Conservation (phyloP, 371 early-diverging fungal genomes). For the Apophysomyces trapeziformis region DNA sequence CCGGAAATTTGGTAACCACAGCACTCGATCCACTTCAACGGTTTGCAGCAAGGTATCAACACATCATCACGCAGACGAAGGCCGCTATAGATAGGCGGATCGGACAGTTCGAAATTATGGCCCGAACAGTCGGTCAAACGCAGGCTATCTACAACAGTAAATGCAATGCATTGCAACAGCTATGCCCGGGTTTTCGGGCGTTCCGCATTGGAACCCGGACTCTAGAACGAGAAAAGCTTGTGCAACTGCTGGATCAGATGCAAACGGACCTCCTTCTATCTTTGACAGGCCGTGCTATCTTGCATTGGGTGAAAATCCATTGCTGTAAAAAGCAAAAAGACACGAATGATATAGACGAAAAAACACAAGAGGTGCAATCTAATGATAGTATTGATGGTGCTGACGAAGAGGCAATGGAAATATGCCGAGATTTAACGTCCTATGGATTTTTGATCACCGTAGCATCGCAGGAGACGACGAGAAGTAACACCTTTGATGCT, state of each 20-base stretch:
- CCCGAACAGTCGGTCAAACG: conserved; percentile 30
- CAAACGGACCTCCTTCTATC: not conserved
- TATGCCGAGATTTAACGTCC: not conserved
- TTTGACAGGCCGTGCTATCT: not conserved
- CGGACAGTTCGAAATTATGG: conserved; percentile 40
- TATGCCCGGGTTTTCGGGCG: conserved; percentile 3
- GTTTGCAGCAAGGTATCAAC: conserved; percentile 55
- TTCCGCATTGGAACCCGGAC: not conserved
- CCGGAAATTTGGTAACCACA: conserved; percentile 59
- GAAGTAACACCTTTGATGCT: not conserved
- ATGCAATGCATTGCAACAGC: conserved; percentile 25
- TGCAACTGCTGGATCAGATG: not conserved
- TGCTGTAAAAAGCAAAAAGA: not conserved
- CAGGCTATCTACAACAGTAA: conserved; percentile 39
- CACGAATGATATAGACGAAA: not conserved
- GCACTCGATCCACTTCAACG: conserved; percentile 65
- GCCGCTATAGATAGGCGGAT: conserved; percentile 54
- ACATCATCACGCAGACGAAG: conserved; percentile 54
- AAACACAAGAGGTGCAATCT: not conserved
- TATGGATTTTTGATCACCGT: not conserved
- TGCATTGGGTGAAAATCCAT: not conserved
- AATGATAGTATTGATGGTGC: too few relatives aligned
- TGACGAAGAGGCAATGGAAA: not conserved
- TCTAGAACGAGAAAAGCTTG: conserved; percentile 1
- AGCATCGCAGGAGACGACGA: not conserved